Evolutionary conservation across 768 basidiomycete species (phyloP).

Genomic region (Podaxis pistillaris): DNA sequence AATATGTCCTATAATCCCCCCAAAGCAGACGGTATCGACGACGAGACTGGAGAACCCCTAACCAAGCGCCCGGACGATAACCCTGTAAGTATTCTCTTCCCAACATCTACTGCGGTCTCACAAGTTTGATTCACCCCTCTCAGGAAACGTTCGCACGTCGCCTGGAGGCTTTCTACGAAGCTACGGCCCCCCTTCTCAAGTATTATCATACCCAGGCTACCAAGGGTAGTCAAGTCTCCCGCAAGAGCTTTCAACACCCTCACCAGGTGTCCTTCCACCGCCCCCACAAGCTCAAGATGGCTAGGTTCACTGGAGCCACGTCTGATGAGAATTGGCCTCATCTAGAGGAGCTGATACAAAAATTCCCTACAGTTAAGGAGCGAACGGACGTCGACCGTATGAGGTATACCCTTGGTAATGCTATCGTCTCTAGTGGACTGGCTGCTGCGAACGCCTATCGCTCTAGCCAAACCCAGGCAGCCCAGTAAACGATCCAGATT

Average conservation of each 20-base stretch:
- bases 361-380: slow-evolving; percentile 60
- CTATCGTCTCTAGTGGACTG: slow-evolving; percentile 37
- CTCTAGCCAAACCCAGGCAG: not conserved
- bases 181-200: slow-evolving; percentile 77
- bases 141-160: slow-evolving; percentile 81
- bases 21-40: slow-evolving; percentile 75
- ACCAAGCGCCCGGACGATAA: slow-evolving; percentile 88
- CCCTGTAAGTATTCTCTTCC: slow-evolving; percentile 53
- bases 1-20: slow-evolving; percentile 88
- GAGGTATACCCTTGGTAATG: slow-evolving; percentile 53
- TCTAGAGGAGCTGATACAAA: slow-evolving; percentile 60
- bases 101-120: slow-evolving; percentile 5
- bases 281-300: slow-evolving; percentile 47
- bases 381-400: slow-evolving; percentile 40
- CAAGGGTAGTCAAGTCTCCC: slow-evolving; percentile 22
- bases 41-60: slow-evolving; percentile 85
- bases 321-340: slow-evolving; percentile 92
- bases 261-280: slow-evolving; percentile 50
- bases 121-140: slow-evolving; percentile 9
- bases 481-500: not conserved
- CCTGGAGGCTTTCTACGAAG: slow-evolving; percentile 70
- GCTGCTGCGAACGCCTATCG: slow-evolving; percentile 18
- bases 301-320: slow-evolving; percentile 66
- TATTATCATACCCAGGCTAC: slow-evolving; percentile 53
- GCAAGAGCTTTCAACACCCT: slow-evolving; percentile 41